Conservation (phyloP, 2,329 filamentous ascomycete genomes). For the Fusarium metavorans region DNA sequence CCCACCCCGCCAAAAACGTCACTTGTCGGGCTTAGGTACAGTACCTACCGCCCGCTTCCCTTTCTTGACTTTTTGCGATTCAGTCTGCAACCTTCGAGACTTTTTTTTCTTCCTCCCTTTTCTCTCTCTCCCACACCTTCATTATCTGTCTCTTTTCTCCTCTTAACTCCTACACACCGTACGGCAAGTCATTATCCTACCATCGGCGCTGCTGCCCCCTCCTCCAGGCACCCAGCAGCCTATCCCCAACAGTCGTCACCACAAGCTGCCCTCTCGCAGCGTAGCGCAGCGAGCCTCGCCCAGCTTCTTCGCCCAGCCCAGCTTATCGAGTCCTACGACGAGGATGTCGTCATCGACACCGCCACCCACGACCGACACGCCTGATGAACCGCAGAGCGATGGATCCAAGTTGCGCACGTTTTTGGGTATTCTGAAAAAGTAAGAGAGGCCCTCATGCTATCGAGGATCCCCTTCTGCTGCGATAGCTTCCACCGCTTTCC, state of each 20-base stretch:
- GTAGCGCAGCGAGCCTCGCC: not conserved
- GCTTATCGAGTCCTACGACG: conserved; percentile 25
- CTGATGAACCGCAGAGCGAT: conserved; percentile 73
- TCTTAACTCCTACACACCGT: not conserved
- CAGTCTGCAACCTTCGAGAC: conserved; percentile 37
- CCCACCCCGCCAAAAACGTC: conserved; percentile 44
- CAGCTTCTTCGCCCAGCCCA: conserved; percentile 6
- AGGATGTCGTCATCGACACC: conserved; percentile 55
- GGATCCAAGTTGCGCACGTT: conserved; percentile 91
- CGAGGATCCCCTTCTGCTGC: conserved; percentile 11
- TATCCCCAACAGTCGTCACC: not conserved
- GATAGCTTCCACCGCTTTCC: conserved; percentile 30
- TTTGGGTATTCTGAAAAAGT: conserved; percentile 88
- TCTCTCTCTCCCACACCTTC: conserved; percentile 3
- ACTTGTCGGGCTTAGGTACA: conserved; percentile 21
- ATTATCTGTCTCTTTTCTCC: not conserved
- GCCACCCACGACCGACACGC: conserved; percentile 48
- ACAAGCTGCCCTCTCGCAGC: not conserved
- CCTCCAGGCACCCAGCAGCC: not conserved
- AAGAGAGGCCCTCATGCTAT: conserved; percentile 51
- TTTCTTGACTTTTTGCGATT: conserved; percentile 44
- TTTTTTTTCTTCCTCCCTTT: conserved; percentile 17
- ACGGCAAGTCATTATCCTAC: conserved; percentile 1
- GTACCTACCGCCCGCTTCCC: conserved; percentile 29
- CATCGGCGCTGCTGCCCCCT: not conserved